Percentiles rank a stretch among this genome's conserved stretches.
These are phyloP conservation scores for Bullera alba DNA, from an alignment of 768 basidiomycete species.

Conservation along the genomic window DNA sequence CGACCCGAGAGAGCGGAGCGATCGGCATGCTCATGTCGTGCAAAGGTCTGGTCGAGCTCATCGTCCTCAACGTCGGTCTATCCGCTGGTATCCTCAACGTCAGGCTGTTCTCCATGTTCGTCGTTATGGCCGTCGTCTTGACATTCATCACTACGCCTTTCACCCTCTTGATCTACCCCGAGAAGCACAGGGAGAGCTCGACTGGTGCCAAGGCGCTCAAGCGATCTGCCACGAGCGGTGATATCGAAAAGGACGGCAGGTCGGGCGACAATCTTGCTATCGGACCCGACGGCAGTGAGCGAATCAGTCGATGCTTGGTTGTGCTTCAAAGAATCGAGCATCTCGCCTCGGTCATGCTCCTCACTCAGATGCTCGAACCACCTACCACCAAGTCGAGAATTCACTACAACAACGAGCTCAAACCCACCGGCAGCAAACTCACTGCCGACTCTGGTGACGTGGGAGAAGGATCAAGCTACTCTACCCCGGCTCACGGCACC, in stretches of 20 bases:
- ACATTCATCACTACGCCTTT: slow-evolving; percentile 82
- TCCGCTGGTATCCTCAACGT: slow-evolving; percentile 58
- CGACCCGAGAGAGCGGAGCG: slow-evolving; percentile 67
- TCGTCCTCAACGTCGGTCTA: slow-evolving; percentile 83
- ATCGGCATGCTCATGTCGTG: slow-evolving; percentile 85
- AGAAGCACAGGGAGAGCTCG: slow-evolving; percentile 50
- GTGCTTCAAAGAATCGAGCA: slow-evolving; percentile 87
- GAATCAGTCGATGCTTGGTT: slow-evolving; percentile 64
- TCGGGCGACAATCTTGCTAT: background rate
- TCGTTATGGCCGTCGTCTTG: slow-evolving; percentile 62
- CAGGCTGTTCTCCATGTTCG: slow-evolving; percentile 81
- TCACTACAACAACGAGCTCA: background rate
- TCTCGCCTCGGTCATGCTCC: slow-evolving; percentile 78
- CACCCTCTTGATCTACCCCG: slow-evolving; percentile 69
- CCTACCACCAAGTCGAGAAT: slow-evolving; percentile 10
- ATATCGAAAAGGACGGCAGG: slow-evolving; percentile 1
- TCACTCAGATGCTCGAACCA: slow-evolving; percentile 71
- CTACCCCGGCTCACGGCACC: slow-evolving; percentile 16
- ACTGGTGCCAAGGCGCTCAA: background rate
- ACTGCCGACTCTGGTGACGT: slow-evolving; percentile 8
- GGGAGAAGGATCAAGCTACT: slow-evolving; percentile 17
- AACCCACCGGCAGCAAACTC: slow-evolving; percentile 5
- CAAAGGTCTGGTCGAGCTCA: slow-evolving; percentile 81
- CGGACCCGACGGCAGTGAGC: slow-evolving; percentile 21
- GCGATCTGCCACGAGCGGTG: too few species aligned